Conservation (phyloP, 352 stramenopile genomes). For the Globisporangium nodosum region DNA sequence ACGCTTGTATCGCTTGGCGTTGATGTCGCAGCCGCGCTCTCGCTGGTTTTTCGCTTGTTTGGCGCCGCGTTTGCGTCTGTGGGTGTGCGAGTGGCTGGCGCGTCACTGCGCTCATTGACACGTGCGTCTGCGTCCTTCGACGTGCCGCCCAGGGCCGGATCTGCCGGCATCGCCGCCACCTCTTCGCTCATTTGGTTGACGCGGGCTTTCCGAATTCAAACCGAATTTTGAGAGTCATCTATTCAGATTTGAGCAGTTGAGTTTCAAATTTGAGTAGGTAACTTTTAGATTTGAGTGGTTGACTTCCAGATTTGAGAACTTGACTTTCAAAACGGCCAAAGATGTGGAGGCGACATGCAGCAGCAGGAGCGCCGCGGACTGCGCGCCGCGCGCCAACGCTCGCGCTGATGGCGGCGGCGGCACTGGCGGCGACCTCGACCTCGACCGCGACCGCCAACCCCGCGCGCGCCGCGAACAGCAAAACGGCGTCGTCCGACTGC, state of each 20-base stretch:
- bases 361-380: background rate
- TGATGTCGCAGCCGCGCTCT: background rate
- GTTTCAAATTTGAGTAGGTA: background rate
- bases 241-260: background rate
- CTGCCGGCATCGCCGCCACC: background rate
- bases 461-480: constrained; percentile 12
- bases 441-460: background rate
- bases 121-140: constrained; percentile 7
- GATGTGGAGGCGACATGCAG: background rate
- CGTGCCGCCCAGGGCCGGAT: background rate
- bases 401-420: background rate
- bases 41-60: background rate
- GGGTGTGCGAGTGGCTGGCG: background rate
- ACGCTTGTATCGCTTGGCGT: background rate
- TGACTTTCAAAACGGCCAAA: background rate
- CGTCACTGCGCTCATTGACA: constrained; percentile 1
- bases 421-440: background rate
- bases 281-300: too few species aligned
- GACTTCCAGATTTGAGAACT: too few species aligned
- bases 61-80: background rate
- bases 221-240: too few species aligned
- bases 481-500: constrained; percentile 49
- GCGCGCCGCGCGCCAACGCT: background rate
- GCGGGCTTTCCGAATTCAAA: background rate
- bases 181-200: constrained; percentile 1